Evolutionary conservation across 1,139 yeast genomes (phyloP).

Genomic region (Suhomyces coccinellae): DNA sequence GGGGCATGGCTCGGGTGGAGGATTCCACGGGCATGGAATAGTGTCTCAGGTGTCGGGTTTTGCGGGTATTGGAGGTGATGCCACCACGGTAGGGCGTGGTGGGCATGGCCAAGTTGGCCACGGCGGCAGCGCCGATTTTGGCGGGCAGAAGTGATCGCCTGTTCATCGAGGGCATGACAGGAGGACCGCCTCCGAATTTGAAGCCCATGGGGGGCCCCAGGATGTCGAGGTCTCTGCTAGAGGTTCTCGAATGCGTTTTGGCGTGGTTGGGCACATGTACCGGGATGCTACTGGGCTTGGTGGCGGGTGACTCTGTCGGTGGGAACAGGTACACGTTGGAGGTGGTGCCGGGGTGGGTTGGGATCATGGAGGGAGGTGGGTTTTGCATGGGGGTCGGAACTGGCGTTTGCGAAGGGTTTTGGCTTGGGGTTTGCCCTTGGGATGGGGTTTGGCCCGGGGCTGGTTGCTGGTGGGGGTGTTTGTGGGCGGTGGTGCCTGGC

Average conservation of each 20-base stretch:
- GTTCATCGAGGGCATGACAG: slow-evolving; percentile 11
- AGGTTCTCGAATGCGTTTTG: slow-evolving; percentile 10
- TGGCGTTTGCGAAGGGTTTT: neutral
- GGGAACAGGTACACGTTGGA: slow-evolving; percentile 1
- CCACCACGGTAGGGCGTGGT: slow-evolving; percentile 28
- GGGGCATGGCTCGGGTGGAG: slow-evolving; percentile 4
- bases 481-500: neutral
- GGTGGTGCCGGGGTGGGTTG: neutral
- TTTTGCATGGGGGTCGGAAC: neutral
- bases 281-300: neutral
- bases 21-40: slow-evolving; percentile 44
- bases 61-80: slow-evolving; percentile 18
- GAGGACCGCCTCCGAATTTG: slow-evolving; percentile 40
- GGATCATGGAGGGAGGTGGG: too few species aligned
- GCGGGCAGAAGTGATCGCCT: slow-evolving; percentile 65
- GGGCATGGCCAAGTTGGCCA: slow-evolving; percentile 51
- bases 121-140: slow-evolving; percentile 71
- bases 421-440: neutral
- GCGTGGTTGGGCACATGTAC: neutral
- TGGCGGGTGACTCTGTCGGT: neutral
- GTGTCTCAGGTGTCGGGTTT: slow-evolving; percentile 41
- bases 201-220: slow-evolving; percentile 38
- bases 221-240: slow-evolving; percentile 15
- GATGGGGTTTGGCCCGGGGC: too few species aligned
- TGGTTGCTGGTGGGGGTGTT: neutral